Conservation (phyloP, 2,329 filamentous ascomycete species). For the Myrmaecium sp. region DNA sequence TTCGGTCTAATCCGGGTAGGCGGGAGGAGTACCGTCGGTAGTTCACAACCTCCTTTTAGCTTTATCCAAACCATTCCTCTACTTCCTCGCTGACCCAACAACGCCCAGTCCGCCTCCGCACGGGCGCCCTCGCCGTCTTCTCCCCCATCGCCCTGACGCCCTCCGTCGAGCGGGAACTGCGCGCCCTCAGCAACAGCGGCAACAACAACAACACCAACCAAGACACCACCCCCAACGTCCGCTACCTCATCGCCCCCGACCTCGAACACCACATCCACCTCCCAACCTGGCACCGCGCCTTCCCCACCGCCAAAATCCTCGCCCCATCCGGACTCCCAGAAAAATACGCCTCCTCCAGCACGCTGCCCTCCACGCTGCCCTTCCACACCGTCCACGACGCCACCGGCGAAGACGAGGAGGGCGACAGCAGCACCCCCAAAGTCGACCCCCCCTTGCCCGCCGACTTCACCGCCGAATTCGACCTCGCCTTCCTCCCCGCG, state of each 20-base stretch:
- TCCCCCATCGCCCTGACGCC: slow-evolving; percentile 76
- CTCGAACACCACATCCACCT: slow-evolving; percentile 92
- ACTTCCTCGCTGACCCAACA: slow-evolving; percentile 6
- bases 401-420: slow-evolving; percentile 15
- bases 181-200: slow-evolving; percentile 41
- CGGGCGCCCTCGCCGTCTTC: slow-evolving; percentile 71
- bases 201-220: no score
- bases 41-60: slow-evolving; percentile 9
- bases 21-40: slow-evolving; percentile 72
- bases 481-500: slow-evolving; percentile 62
- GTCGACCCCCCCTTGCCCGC: slow-evolving; percentile 34
- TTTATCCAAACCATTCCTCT: neutral
- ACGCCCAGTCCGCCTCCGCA: slow-evolving; percentile 54
- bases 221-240: no score
- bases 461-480: slow-evolving; percentile 74
- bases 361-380: no score
- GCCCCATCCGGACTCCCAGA: slow-evolving; percentile 69
- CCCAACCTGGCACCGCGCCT: slow-evolving; percentile 66
- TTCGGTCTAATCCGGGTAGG: slow-evolving; percentile 69
- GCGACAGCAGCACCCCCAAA: no score
- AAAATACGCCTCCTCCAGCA: slow-evolving; percentile 64
- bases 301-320: slow-evolving; percentile 62
- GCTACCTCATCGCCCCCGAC: slow-evolving; percentile 77
- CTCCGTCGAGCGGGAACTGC: slow-evolving; percentile 47
- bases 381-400: slow-evolving; percentile 48